Evolutionary conservation across 345 rosid genomes (phyloP), one percentile per base, ranked within the genome.

Genomic region (Geranium rotundifolium): DNA sequence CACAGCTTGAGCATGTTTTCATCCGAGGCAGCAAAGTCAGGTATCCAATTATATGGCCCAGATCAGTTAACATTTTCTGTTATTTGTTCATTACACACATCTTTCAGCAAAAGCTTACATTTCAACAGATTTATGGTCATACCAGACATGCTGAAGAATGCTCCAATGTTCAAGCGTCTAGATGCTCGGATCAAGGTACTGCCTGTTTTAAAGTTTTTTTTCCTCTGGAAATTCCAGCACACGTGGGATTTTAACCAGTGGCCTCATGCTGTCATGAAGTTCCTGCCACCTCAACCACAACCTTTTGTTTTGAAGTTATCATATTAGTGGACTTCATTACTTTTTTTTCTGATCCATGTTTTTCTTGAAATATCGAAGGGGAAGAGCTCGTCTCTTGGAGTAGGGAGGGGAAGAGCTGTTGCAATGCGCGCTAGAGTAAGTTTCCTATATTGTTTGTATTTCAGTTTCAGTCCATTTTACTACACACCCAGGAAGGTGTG

Each of bases 1-100:
- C 99, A 39, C 96, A 85, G 75, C 99, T 93, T 69, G 99, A 93
- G 82, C 99, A 93, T 81, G 87, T 93, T 59, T 93, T 93, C 56
- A 88, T 93, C 49, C 83, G 99, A 58, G 97, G 99, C 50, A 90
- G 97, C 76, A 95, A 95, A 90, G 99, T 95, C 83, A 88, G 99
- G 97, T 93, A 71, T 7, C 56, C 37, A 8, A 56, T 56, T 7
- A 52, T 65, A 0, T 46, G 2, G 14, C 41, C 6, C 3, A 34
- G 41, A 34, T 34, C 10, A 34, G 41, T 34, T 34, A 34, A 34
- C 10, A 34, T 34, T 1, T 0, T 34, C 6, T 34, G 41, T 34
- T 34, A 5, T 34, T 34, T 34, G 41, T 34, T 34, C 10, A 8
- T 4, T 4, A 8, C 7, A 4, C 41, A 34, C 41, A 34, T 34